A percentile compares a stretch with the other conserved stretches of the same genome.
Evolutionary conservation across 768 basidiomycete genomes (phyloP).

Genomic region (Xerocomus spinulosus): DNA sequence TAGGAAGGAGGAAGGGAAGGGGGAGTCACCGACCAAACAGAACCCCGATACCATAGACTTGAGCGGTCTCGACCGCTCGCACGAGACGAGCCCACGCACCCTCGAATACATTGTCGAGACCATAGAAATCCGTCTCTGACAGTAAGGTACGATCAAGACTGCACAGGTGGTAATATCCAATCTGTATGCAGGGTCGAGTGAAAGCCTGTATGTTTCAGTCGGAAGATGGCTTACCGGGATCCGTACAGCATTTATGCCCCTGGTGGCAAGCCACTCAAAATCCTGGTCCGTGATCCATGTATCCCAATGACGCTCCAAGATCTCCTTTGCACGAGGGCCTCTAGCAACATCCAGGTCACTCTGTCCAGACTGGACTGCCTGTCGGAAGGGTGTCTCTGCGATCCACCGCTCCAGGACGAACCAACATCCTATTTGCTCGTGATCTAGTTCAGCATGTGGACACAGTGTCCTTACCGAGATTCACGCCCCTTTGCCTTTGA

Average conservation of each 20-base stretch:
- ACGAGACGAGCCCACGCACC: conserved; percentile 69
- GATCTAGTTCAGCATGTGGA: conserved; percentile 5
- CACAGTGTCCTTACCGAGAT: conserved; percentile 51
- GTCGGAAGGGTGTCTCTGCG: conserved; percentile 49
- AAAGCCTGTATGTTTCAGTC: neutral
- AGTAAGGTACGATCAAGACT: conserved; percentile 55
- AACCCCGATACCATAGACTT: conserved; percentile 60
- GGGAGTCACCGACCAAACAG: conserved; percentile 49
- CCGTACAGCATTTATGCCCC: conserved; percentile 57
- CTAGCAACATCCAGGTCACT: conserved; percentile 69
- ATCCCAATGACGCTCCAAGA: conserved; percentile 46
- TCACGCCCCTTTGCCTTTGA: conserved; percentile 76
- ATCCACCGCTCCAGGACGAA: conserved; percentile 82
- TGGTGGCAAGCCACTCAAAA: conserved; percentile 49
- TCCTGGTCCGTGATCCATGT: conserved; percentile 52
- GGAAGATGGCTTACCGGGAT: conserved; percentile 53
- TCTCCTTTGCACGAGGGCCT: conserved; percentile 42
- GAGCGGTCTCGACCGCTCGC: conserved; percentile 55
- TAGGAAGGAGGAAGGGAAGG: conserved; percentile 14
- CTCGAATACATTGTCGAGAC: conserved; percentile 43
- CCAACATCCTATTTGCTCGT: conserved; percentile 54
- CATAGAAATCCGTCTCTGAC: conserved; percentile 60
- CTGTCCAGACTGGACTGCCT: conserved; percentile 50
- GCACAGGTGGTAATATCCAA: conserved; percentile 70
- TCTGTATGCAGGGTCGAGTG: conserved; percentile 35